A percentile compares a stretch with the other conserved stretches of the same genome.
phyloP scores from a whole-genome alignment of 257 asterid genomes.

The Leonotis leonurus region DNA sequence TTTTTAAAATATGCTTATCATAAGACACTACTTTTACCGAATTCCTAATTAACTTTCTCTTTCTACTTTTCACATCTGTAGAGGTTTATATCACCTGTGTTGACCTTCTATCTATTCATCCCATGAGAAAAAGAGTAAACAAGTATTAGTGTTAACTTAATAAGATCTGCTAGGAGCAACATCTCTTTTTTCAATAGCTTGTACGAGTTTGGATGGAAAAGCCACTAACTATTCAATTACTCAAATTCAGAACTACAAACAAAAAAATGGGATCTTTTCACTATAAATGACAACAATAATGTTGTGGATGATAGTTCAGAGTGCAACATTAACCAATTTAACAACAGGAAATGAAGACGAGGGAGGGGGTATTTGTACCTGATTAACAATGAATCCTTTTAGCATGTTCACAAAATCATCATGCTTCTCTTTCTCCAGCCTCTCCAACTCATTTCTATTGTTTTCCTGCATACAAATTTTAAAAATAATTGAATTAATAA shows the following conservation, averaged over 20 bases:
- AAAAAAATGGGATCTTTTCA: background rate
- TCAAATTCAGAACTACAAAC: no score
- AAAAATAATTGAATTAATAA: background rate
- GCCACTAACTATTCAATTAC: no score
- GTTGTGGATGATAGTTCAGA: background rate
- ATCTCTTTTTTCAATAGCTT: no score
- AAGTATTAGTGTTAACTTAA: background rate
- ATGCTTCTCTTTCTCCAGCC: slow-evolving; percentile 76
- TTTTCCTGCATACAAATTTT: slow-evolving; percentile 54
- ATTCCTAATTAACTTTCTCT: background rate
- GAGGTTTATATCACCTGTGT: background rate
- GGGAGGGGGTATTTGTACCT: slow-evolving; percentile 58
- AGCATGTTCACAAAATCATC: slow-evolving; percentile 87
- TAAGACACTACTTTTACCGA: background rate
- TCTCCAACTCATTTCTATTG: slow-evolving; percentile 79
- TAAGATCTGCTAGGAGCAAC: background rate
- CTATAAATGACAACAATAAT: background rate
- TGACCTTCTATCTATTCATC: background rate
- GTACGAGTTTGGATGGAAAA: no score
- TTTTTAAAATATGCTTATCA: no score
- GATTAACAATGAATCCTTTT: slow-evolving; percentile 87
- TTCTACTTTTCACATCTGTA: background rate
- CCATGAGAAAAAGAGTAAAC: background rate
- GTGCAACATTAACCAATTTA: background rate
- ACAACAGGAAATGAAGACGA: background rate